A percentile compares a stretch with the other conserved stretches of the same genome.
Conservation (phyloP, 139 green algal species). For the Tetratostichococcus sp. region DNA sequence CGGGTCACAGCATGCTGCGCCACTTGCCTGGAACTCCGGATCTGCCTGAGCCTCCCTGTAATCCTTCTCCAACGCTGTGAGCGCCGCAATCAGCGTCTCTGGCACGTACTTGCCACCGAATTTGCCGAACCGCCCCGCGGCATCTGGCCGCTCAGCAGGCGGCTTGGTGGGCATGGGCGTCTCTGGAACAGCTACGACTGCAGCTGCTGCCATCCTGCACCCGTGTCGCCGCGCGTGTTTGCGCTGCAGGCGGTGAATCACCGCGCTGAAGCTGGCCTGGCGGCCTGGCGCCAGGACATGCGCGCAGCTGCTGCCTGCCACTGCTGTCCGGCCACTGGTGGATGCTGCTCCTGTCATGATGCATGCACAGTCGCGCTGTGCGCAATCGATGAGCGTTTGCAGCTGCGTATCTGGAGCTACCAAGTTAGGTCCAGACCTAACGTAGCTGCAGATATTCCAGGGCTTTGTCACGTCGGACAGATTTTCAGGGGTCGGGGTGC, state of each 20-base stretch:
- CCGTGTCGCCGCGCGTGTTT: not conserved
- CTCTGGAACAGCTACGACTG: not conserved
- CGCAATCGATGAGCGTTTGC: too few species aligned
- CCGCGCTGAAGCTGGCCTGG: not conserved
- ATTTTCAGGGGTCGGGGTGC: too few species aligned
- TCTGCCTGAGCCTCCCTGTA: slow-evolving; percentile 71
- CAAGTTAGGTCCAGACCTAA: too few species aligned
- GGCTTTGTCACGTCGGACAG: too few species aligned
- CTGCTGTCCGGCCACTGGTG: not conserved
- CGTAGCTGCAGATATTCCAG: too few species aligned
- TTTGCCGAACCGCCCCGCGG: slow-evolving; percentile 71
- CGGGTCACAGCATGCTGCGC: not conserved
- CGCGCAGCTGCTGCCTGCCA: not conserved
- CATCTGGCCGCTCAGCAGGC: slow-evolving; percentile 60
- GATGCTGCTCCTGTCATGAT: not conserved
- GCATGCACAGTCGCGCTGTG: too few species aligned
- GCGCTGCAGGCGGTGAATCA: not conserved
- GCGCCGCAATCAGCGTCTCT: slow-evolving; percentile 93
- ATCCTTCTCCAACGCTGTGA: slow-evolving; percentile 78
- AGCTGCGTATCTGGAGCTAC: too few species aligned
- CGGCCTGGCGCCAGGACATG: not conserved
- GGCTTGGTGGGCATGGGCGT: not conserved
- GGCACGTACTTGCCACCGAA: slow-evolving; percentile 98
- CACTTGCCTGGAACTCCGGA: slow-evolving; percentile 62
- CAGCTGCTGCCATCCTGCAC: not conserved